Base-by-base conservation (phyloP, 2,329 filamentous ascomycete genomes). In the Penicillium sp. region DNA sequence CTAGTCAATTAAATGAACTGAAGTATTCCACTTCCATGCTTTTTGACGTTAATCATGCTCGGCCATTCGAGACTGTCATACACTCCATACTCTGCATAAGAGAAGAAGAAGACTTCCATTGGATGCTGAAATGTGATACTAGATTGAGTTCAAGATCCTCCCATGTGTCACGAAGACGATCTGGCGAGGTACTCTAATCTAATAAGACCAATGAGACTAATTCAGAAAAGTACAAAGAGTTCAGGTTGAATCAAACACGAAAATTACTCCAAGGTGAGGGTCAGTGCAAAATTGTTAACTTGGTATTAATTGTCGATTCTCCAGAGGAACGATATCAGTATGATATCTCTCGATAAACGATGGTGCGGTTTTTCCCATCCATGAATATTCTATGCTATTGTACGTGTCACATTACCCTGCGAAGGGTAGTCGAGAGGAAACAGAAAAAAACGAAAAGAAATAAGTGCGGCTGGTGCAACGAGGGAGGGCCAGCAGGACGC, bases 321-420 rank as follows among this genome's bases (percentile, higher is more conserved):
- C 43, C 48, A 50, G 37, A 47, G 38, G 48, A 50, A 50, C 12
- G 48, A 50, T 50, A 50, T 50, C 48, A 42, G 15, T 34, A 46
- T 43, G 47, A 53, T 34, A 50, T 43, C 45, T 52, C 45, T 51
- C 47, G 33, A 52, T 52, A 55, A 60, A 60, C 56, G 57, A 61
- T 60, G 57, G 58, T 46, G 38, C 48, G 53, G 48, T 57, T 55
- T 57, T 57, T 55, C 56, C 48, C 58, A 61, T 60, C 57, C 57
- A 54, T 56, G 53, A 53, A 57, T 42, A 55, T 60, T 61, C 58
- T 61, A 61, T 61, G 58, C 58, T 61, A 60, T 59, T 55, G 58
- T 61, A 61, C 58, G 58, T 61, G 35, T 55, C 58, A 61, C 58
- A 59, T 61, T 59, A 56, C 57, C 58, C 58, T 51, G 21, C 17